phyloP scores from a whole-genome alignment of 2,329 filamentous ascomycete genomes.

The Pseudonectria foliicola region DNA sequence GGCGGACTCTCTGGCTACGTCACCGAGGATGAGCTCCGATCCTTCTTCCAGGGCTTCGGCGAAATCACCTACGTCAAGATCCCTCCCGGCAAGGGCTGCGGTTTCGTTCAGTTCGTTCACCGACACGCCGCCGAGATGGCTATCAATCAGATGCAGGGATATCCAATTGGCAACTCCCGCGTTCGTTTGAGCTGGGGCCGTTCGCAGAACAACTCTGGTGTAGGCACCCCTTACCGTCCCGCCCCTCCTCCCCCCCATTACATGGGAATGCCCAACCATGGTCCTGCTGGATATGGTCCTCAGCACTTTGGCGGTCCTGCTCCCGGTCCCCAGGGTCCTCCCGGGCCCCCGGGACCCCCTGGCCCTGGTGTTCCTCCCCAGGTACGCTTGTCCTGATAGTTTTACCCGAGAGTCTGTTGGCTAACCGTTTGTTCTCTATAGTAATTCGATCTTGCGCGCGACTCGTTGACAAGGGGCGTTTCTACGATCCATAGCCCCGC shows the following conservation, averaged over 20 bases:
- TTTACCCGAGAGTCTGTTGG: neutral
- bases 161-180: conserved; percentile 96
- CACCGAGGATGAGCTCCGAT: conserved; percentile 98
- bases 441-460: conserved; percentile 22
- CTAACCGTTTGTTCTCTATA: conserved; percentile 10
- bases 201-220: conserved; percentile 98
- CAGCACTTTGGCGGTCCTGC: conserved; percentile 40
- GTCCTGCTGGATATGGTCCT: conserved; percentile 38
- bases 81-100: conserved; percentile 95
- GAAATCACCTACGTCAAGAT: conserved; percentile 99
- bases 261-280: conserved; percentile 41
- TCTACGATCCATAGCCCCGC: conserved; percentile 14
- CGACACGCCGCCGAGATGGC: conserved; percentile 99
- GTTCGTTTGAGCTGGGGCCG: conserved; percentile 97
- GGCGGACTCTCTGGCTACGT: conserved; percentile 96
- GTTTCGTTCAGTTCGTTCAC: conserved; percentile 98
- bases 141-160: conserved; percentile 99
- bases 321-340: conserved; percentile 36
- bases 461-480: conserved; percentile 22
- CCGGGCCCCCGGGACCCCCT: conserved; percentile 30
- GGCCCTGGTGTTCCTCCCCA: conserved; percentile 33
- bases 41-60: conserved; percentile 98
- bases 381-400: conserved; percentile 20
- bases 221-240: conserved; percentile 93
- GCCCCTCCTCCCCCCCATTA: conserved; percentile 63